phyloP scores from a whole-genome alignment of 2,329 filamentous ascomycete species.

The Cytospora chrysosperma region DNA sequence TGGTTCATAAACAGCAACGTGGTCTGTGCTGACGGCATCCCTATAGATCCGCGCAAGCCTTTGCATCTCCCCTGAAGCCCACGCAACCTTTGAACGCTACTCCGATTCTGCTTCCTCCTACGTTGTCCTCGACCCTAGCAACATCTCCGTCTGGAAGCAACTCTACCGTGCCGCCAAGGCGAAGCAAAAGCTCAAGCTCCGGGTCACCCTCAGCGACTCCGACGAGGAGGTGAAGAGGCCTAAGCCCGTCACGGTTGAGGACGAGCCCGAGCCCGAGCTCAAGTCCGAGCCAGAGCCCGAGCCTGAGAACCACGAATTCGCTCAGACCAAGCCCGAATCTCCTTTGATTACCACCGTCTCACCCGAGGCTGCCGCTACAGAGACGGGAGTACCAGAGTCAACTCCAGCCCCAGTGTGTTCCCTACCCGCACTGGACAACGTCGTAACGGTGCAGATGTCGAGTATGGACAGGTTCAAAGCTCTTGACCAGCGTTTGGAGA shows the following conservation, averaged over 20 bases:
- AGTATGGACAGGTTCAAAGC: conserved; percentile 11
- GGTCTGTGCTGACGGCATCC: conserved; percentile 1
- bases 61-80: conserved; percentile 58
- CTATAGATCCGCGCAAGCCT: conserved; percentile 68
- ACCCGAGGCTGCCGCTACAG: conserved; percentile 9
- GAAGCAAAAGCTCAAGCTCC: conserved; percentile 94
- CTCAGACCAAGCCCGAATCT: conserved; percentile 27
- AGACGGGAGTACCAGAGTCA: neutral
- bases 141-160: conserved; percentile 89
- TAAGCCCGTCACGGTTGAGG: conserved; percentile 50
- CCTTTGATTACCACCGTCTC: conserved; percentile 20
- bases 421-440: neutral
- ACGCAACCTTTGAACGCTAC: conserved; percentile 81
- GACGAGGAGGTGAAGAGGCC: conserved; percentile 37
- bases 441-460: neutral
- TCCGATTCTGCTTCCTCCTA: conserved; percentile 87
- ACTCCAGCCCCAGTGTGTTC: neutral
- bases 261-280: conserved; percentile 39
- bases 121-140: conserved; percentile 74
- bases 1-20: neutral
- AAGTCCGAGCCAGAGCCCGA: conserved; percentile 26
- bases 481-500: conserved; percentile 4
- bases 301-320: conserved; percentile 14
- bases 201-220: conserved; percentile 53
- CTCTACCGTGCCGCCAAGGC: conserved; percentile 95